A percentile compares a stretch with the other conserved stretches of the same genome.
These are phyloP conservation scores for Volvox reticuliferus DNA, from an alignment of 139 green algal genomes.

Conservation along the genomic window DNA sequence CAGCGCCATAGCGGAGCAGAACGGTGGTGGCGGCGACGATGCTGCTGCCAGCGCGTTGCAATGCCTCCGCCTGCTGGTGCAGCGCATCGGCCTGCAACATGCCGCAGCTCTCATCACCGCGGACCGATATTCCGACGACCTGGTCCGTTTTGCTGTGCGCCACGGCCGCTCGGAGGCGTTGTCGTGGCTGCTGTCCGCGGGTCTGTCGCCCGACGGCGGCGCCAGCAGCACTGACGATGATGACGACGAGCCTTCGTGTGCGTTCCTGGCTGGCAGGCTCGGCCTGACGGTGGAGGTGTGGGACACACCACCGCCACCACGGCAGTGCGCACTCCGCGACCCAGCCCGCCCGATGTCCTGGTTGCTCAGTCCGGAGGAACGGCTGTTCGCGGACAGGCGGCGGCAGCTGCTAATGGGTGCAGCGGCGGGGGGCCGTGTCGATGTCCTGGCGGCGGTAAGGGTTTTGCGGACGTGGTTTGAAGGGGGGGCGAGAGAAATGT, in stretches of 20 bases:
- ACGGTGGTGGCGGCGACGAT: not conserved
- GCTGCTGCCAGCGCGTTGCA: not conserved
- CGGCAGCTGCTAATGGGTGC: constrained; percentile 42
- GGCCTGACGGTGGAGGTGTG: constrained; percentile 25
- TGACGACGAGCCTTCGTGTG: constrained; percentile 12
- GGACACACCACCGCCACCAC: constrained; percentile 12
- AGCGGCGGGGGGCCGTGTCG: not conserved
- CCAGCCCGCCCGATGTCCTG: not conserved
- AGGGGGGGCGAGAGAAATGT: not conserved
- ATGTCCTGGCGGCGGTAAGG: constrained; percentile 23
- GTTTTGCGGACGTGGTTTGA: not conserved
- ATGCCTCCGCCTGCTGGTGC: not conserved
- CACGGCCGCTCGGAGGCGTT: not conserved
- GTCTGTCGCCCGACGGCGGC: not conserved
- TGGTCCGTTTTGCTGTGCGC: constrained; percentile 27
- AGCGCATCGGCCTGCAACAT: not conserved
- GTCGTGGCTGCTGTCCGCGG: constrained; percentile 19
- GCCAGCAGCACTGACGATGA: not conserved
- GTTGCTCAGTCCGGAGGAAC: not conserved
- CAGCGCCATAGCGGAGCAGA: too few relatives aligned
- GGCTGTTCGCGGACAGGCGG: not conserved
- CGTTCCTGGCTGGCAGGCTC: constrained; percentile 21
- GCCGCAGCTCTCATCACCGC: not conserved
- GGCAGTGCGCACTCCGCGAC: not conserved
- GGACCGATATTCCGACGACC: not conserved